A percentile compares a stretch with the other conserved stretches of the same genome.
Conservation (phyloP, 805 yeast genomes). For the Wickerhamiella allomyrinae region DNA sequence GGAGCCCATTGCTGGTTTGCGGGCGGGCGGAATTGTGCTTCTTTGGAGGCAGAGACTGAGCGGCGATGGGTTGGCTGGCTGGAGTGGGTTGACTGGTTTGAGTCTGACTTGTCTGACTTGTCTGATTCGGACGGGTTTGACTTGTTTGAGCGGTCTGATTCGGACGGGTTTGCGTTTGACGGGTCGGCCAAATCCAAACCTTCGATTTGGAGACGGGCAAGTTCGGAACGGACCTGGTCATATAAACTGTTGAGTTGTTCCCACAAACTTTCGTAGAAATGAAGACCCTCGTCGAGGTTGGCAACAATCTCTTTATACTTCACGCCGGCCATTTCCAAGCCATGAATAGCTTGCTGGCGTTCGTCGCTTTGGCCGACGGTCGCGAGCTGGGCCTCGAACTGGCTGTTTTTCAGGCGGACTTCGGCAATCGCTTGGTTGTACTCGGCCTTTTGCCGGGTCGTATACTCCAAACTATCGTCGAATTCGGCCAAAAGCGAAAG, state of each 20-base stretch:
- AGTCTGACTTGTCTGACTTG: too few species aligned
- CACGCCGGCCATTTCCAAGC: conserved; percentile 35
- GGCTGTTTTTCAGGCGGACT: conserved; percentile 28
- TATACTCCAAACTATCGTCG: conserved; percentile 22
- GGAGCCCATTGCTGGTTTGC: too few species aligned
- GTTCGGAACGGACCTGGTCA: neutral
- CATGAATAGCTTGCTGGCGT: conserved; percentile 38
- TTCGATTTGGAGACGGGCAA: too few species aligned
- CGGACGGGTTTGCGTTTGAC: too few species aligned
- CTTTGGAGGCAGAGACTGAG: too few species aligned
- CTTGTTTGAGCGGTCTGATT: too few species aligned
- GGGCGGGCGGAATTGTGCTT: too few species aligned
- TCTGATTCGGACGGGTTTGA: too few species aligned
- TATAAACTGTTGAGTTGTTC: conserved; percentile 36
- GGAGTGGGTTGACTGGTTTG: too few species aligned
- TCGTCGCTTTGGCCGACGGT: conserved; percentile 21
- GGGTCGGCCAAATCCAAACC: too few species aligned
- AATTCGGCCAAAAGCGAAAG: conserved; percentile 3
- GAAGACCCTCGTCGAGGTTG: conserved; percentile 52
- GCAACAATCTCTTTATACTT: conserved; percentile 41
- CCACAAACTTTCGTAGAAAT: conserved; percentile 51
- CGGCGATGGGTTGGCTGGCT: too few species aligned
- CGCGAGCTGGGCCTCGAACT: conserved; percentile 29
- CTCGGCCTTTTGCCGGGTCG: conserved; percentile 38
- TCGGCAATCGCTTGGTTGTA: conserved; percentile 39